phyloP scores from a whole-genome alignment of 225 moss, liverwort and hornwort genomes.

The Climacium dendroides region DNA sequence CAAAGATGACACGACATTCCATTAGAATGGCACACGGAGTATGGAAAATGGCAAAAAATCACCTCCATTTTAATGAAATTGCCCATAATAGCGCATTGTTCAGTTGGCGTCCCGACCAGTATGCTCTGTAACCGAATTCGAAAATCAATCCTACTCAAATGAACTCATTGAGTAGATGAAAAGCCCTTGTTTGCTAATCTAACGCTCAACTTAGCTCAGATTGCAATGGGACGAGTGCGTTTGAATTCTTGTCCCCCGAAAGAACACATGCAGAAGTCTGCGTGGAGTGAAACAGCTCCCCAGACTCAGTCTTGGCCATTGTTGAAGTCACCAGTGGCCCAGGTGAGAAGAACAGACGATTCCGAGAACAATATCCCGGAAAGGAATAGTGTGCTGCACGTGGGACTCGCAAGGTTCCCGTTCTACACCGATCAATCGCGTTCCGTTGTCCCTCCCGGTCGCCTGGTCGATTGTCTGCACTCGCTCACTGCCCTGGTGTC shows the following conservation, averaged over 20 bases:
- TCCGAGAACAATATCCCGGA: background rate
- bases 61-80: too few relatives aligned
- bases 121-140: background rate
- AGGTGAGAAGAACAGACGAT: background rate
- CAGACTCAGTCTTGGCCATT: background rate
- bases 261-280: background rate
- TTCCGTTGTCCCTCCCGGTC: too few relatives aligned
- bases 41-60: too few relatives aligned
- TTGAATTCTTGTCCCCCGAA: too few relatives aligned
- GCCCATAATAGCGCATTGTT: background rate
- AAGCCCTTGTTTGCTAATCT: background rate
- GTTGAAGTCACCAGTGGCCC: background rate
- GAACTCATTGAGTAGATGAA: background rate
- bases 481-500: too few relatives aligned
- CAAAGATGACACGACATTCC: too few relatives aligned
- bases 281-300: background rate
- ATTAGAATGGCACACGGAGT: too few relatives aligned
- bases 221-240: background rate
- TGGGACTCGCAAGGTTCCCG: background rate
- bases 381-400: background rate
- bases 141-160: background rate
- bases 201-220: background rate
- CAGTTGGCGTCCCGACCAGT: background rate
- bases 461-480: too few relatives aligned
- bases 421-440: too few relatives aligned